Evolutionary conservation across 202 grass and related monocot species (phyloP), one percentile per base, ranked within the genome.

Genomic region (Musa balbisiana): DNA sequence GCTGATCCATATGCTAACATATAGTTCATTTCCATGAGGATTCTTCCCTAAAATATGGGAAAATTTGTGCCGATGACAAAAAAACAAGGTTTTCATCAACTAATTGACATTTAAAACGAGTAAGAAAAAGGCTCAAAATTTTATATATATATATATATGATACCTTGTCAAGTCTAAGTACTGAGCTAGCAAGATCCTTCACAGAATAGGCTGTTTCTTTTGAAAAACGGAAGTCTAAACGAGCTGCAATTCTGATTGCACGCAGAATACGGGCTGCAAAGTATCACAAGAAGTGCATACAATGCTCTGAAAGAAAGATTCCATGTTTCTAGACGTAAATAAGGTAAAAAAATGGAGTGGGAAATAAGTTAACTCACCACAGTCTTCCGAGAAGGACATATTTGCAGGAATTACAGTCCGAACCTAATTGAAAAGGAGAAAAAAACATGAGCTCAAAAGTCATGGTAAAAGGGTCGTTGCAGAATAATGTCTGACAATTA

Each of bases 231-330:
- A 99, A 99, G 67, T 85, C 87, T 78, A 99, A 86, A 69, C 87
- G 91, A 88, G 95, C 95, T 25, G 91, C 91, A 90, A 99, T 95
- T 95, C 91, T 94, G 82, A 95, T 99, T 93, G 91, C 95, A 88
- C 89, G 87, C 60, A 99, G 82, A 87, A 99, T 99, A 80, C 91
- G 91, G 82, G 95, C 95, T 99, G 87, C 89, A 76, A 87, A 92
- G 81, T 68, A 80, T 49, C 33, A 62, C 17, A 76, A 69, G 2
- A 67, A 65, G 24, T 25, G 16, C 23, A 70, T 64, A 24, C 19
- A 71, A 73, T 72, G 79, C 12, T 11, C 1, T 13, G 27, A 52
- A 70, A 43, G 11, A 51, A 69, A 69, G 29, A 51, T 51, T 50
- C 9, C 16, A 27, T 69, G 33, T 69, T 33, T 26, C 8, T 22